Evolutionary conservation across 2,329 filamentous ascomycete genomes (phyloP).

Genomic region (Colletotrichum destructivum): DNA sequence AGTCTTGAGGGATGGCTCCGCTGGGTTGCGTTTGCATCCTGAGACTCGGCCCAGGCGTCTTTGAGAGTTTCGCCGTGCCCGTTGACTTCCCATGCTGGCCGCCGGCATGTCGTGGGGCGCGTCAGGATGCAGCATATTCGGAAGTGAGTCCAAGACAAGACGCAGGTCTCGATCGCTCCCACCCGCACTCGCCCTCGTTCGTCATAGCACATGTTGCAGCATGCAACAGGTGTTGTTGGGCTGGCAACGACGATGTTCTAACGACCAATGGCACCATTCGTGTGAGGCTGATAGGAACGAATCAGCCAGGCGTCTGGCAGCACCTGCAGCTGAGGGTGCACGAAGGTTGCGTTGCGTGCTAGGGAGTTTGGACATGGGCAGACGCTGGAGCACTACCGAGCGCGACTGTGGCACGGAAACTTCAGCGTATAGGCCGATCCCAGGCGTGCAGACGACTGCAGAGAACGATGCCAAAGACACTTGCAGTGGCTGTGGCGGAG

Average conservation of each 20-base stretch:
- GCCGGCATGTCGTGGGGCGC: conserved; percentile 3
- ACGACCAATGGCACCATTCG: conserved; percentile 22
- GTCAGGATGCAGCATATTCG: background rate
- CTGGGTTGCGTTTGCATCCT: conserved; percentile 26
- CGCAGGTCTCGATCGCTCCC: conserved; percentile 21
- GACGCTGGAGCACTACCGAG: conserved; percentile 11
- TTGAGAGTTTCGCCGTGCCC: conserved; percentile 16
- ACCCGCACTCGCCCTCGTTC: conserved; percentile 8
- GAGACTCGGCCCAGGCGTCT: conserved; percentile 18
- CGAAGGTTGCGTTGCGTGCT: too few relatives aligned
- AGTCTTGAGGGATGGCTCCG: conserved; percentile 14
- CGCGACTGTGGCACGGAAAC: conserved; percentile 25
- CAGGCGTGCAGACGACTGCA: conserved; percentile 20
- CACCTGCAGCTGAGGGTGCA: conserved; percentile 20
- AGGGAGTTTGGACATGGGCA: conserved; percentile 8
- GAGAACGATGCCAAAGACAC: conserved; percentile 24
- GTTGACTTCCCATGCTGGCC: conserved; percentile 4
- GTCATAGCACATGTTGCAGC: conserved; percentile 20
- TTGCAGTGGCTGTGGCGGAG: conserved; percentile 9
- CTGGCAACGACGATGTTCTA: conserved; percentile 12
- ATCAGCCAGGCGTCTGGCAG: conserved; percentile 1
- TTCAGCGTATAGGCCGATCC: conserved; percentile 27
- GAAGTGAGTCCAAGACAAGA: conserved; percentile 1
- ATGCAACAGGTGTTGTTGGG: conserved; percentile 5
- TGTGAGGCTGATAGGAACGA: background rate